These are phyloP conservation scores for Nemania sp. DNA, from an alignment of 2,329 filamentous ascomycete species.

Conservation along the genomic window DNA sequence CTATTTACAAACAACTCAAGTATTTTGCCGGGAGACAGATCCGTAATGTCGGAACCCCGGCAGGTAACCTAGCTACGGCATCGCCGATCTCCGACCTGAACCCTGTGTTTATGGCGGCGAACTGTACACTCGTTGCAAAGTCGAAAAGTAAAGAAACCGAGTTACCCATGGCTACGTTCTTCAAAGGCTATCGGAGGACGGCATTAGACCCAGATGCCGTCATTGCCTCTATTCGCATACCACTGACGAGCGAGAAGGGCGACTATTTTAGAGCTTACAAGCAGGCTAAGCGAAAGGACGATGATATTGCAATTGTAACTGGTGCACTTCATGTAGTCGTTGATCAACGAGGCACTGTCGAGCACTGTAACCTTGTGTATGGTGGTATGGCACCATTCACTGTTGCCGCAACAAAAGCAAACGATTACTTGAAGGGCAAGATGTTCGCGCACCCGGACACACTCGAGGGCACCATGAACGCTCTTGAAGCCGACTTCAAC, in stretches of 20 bases:
- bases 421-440: constrained; percentile 75
- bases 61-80: constrained; percentile 91
- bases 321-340: constrained; percentile 78
- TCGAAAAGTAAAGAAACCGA: constrained; percentile 74
- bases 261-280: constrained; percentile 93
- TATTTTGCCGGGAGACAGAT: constrained; percentile 97
- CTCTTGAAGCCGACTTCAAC: constrained; percentile 87
- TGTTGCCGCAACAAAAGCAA: constrained; percentile 80
- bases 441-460: constrained; percentile 80
- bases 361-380: constrained; percentile 80
- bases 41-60: constrained; percentile 94
- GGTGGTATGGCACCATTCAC: constrained; percentile 95
- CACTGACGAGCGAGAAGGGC: constrained; percentile 71
- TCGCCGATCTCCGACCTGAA: constrained; percentile 97
- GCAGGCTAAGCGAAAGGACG: constrained; percentile 94
- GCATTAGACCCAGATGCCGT: constrained; percentile 80
- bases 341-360: constrained; percentile 69
- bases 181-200: constrained; percentile 87
- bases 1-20: constrained; percentile 89
- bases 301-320: constrained; percentile 98
- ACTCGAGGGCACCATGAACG: constrained; percentile 86
- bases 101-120: constrained; percentile 87
- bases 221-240: constrained; percentile 86
- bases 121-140: constrained; percentile 80
- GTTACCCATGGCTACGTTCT: constrained; percentile 91